Evolutionary conservation across 768 basidiomycete species (phyloP), one percentile per base, ranked within the genome.

Genomic region (Tephrocybe sp.): DNA sequence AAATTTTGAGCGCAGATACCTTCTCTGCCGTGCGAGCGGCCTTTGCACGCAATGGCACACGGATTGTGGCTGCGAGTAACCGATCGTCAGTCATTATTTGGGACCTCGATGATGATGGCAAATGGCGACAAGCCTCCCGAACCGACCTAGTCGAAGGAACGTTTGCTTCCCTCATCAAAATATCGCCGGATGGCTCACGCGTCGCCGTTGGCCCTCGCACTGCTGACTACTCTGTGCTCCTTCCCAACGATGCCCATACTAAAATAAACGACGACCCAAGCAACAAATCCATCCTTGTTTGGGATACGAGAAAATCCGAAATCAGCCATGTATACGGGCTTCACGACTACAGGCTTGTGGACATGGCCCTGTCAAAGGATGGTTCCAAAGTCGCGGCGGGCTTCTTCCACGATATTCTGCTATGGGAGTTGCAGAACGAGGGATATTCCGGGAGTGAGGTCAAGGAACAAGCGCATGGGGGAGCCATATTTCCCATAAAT

Each of bases 61-160:
- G 23, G 6, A 36, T 50, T 26, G 25, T 50, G 11, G 40, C 40
- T 15, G 40, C 28, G 5, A 12, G 25, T 7, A 26, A 42, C 15
- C 20, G 20, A 42, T 30, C 49, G 11, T 21, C 49, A 14, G 30
- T 50, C 20, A 9, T 50, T 2, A 50, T 34, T 9, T 50, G 49
- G 49, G 49, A 42, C 32, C 39, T 43, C 6, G 37, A 21, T 7
- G 40, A 17, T 18, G 41, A 34, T 28, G 20, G 20, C 3, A 25
- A 25, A 30, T 33, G 15, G 38, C 34, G 15, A 36, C 34, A 36
- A 36, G 34, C 15, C 4, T 7, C 34, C 15, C 34, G 15, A 12
- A 5, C 5, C 28, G 28, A 36, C 4, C 6, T 36, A 36, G 15
- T 36, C 15, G 34, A 42, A n/a, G 49, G 23, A 32, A 10, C 6